These are phyloP conservation scores for Diaporthe ampelina DNA, from an alignment of 2,329 filamentous ascomycete genomes.

Conservation along the genomic window DNA sequence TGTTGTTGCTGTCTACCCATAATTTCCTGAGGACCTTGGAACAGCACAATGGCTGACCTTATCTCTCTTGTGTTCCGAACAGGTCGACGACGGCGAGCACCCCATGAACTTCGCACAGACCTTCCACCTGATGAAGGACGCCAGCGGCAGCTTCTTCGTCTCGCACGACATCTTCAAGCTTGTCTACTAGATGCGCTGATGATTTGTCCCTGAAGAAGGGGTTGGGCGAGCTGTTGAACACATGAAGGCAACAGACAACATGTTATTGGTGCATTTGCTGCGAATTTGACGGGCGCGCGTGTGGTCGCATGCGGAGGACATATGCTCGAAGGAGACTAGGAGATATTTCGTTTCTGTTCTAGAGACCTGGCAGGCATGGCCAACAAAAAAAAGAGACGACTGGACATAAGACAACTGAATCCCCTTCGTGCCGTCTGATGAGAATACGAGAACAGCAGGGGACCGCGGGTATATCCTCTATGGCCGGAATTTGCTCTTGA, in stretches of 20 bases:
- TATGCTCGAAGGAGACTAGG: neutral
- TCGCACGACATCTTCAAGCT: conserved; percentile 83
- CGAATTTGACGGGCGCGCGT: conserved; percentile 3
- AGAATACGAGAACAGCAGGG: neutral
- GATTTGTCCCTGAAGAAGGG: conserved; percentile 3
- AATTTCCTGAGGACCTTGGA: neutral
- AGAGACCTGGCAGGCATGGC: conserved; percentile 12
- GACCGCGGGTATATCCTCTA: neutral
- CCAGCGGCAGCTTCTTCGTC: conserved; percentile 74
- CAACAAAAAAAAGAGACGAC: neutral
- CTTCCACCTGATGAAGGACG: conserved; percentile 76
- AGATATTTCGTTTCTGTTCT: conserved; percentile 20
- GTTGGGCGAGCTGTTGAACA: neutral
- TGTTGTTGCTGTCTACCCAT: neutral
- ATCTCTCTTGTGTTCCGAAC: conserved; percentile 53
- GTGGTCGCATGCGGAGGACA: neutral
- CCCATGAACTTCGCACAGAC: conserved; percentile 81
- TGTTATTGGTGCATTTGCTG: conserved; percentile 19
- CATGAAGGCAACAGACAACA: conserved; percentile 4
- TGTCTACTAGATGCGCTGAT: conserved; percentile 62
- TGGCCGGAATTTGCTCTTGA: neutral
- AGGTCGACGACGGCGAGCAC: conserved; percentile 77
- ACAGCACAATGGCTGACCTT: conserved; percentile 21
- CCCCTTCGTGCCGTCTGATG: neutral
- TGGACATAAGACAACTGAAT: conserved; percentile 26